Base-by-base conservation (phyloP, 176 grass and related monocot species). In the Triticum dicoccoides region DNA sequence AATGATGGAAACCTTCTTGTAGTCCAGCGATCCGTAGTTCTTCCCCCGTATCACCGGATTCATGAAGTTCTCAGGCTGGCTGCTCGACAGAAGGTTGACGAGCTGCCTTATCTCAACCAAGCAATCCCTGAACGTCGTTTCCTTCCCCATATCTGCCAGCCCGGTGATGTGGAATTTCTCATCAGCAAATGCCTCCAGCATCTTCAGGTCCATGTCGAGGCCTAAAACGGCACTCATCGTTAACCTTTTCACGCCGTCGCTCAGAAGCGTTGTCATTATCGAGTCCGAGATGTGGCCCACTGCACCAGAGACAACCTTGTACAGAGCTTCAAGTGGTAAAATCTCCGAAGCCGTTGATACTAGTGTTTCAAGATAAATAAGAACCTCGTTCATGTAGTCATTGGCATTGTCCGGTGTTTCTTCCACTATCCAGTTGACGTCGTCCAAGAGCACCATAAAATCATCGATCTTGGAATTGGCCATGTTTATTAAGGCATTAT, bases 41-140 rank as follows among this genome's bases (percentile, higher is more conserved):
- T 85, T 94, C 88, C 83, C 86, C 82, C 96, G 89, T 84, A 94
- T 94, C 65, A 94, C 94, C 51, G 97, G 94, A 83, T 98, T 98
- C 91, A 96, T 91, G 77, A 96, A 98, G 52, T 92, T 92, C 89
- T 98, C 97, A 20, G 97, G 94, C 47, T 96, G 94, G 87, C 93
- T 98, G 88, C 97, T 96, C 33, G 96, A 81, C 39, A 98, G 89
- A 52, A 98, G 93, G 79, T 98, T 98, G 45, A 96, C 58, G 1
- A 98, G 82, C 78, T 98, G 97, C 86, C 97, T 91, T 10, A 91
- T 83, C 87, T 98, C 97, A 52, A 92, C 94, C 73, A 96, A 83
- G 79, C 94, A 92, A 77, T 96, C 94, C 42, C 73, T 88, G 33
- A 98, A 98, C 34, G 85, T 94, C 14, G 79, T 81, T 65, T 96